Evolutionary conservation across 768 basidiomycete genomes (phyloP), one percentile per base, ranked within the genome.

Genomic region (Sistotremastrum suecicum): DNA sequence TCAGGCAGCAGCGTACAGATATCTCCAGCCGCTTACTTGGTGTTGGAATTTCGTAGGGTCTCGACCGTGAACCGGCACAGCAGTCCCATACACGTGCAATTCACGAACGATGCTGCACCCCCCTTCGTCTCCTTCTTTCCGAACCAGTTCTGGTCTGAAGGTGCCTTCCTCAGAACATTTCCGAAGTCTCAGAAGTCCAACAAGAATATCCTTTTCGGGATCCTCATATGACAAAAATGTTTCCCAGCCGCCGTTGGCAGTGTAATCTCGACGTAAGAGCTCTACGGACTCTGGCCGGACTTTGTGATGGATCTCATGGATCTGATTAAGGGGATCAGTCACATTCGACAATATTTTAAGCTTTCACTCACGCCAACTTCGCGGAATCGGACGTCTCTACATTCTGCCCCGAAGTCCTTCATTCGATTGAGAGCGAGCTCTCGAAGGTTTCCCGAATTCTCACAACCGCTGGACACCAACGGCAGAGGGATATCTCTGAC

Each of bases 211-310:
- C 45, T 77, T 78, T 63, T 91, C 90, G 5, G 95, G 94, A 60
- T 99, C 95, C 65, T 99, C 95, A 59, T 98, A 99, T 31, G 92
- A 94, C 4, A 99, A 66, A 75, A 99, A 99, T 1, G 95, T 98
- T 66, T 99, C 95, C 95, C 95, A 99, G 40, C 95, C 92, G 5
- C 92, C 94, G 58, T 98, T 99, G 32, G 95, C 95, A 3, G 84
- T 68, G 61, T 99, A 99, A 60, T 99, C 95, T 37, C 95, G 74
- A 48, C 95, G 76, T 34, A 99, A 78, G 3, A 99, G 79, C 62
- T 99, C 95, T 43, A 95, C 85, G 10, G 87, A 83, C 60, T 94
- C 87, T 48, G 92, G 92, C 20, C 91, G 78, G 40, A 98, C 88
- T 66, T 94, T 92, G 68, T 95, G 83, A 60, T 99, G 95, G 41